phyloP scores from a whole-genome alignment of 176 grass and related monocot genomes.

The Phragmites australis region DNA sequence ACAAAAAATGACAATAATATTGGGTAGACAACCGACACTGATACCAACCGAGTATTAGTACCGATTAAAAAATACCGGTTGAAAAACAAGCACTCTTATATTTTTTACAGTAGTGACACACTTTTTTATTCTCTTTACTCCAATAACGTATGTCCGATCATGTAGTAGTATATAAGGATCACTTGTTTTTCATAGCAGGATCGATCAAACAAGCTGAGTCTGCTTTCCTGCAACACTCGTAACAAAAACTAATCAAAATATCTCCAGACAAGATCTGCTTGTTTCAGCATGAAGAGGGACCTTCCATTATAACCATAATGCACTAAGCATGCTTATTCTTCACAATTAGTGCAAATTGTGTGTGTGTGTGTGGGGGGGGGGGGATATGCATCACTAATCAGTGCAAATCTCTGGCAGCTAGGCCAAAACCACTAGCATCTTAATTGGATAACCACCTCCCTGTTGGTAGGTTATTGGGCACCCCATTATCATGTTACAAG shows the following conservation, averaged over 20 bases:
- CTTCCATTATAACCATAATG: constrained; percentile 54
- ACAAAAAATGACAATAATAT: no score
- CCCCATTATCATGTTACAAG: constrained; percentile 36
- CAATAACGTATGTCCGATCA: no score
- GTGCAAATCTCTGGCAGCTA: constrained; percentile 9
- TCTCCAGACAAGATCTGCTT: constrained; percentile 20
- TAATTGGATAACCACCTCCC: constrained; percentile 31
- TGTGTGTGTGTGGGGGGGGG: not conserved
- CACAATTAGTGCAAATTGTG: constrained; percentile 25
- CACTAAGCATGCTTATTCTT: constrained; percentile 30
- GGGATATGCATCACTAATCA: constrained; percentile 36
- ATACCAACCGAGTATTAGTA: no score
- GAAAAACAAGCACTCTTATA: no score
- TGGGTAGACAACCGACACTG: no score
- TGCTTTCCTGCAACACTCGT: constrained; percentile 19
- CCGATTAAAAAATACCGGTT: no score
- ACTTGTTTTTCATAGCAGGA: not conserved
- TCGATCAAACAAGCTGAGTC: not conserved
- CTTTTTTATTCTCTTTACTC: no score
- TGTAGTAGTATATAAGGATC: not conserved
- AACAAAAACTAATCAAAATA: not conserved
- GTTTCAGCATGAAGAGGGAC: not conserved
- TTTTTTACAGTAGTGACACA: no score
- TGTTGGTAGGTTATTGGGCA: constrained; percentile 50
- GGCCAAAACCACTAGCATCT: constrained; percentile 27